Percentiles rank a stretch among this genome's conserved stretches.
Evolutionary conservation across 768 basidiomycete genomes (phyloP).

Genomic region (Glaciozyma martinii): DNA sequence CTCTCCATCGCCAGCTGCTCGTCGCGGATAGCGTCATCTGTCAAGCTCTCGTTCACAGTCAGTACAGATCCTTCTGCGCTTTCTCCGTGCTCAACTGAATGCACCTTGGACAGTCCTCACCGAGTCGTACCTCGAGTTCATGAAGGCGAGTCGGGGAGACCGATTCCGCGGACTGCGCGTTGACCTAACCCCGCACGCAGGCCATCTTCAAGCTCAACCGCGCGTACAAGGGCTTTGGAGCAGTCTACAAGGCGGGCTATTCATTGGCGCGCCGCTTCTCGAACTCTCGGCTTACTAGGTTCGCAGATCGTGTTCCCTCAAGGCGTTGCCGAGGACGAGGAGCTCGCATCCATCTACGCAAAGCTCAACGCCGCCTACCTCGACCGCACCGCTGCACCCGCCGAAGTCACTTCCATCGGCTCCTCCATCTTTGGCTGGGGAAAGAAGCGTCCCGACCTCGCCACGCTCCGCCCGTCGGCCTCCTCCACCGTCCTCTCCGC

Average conservation of each 20-base stretch:
- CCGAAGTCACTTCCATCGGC: neutral
- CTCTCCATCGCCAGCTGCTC: neutral
- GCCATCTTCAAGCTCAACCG: conserved; percentile 29
- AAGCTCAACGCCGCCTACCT: conserved; percentile 27
- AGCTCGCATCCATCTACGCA: conserved; percentile 15
- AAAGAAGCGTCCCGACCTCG: neutral
- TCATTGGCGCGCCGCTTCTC: too few relatives aligned
- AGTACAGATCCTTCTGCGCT: neutral
- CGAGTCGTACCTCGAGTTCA: conserved; percentile 16
- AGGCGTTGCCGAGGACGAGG: conserved; percentile 13
- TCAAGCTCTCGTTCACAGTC: conserved; percentile 13
- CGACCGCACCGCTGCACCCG: neutral
- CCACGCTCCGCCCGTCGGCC: neutral
- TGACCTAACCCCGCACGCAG: neutral
- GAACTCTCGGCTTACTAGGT: neutral
- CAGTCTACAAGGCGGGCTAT: neutral
- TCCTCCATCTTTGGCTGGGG: conserved; percentile 13
- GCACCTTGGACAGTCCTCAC: neutral
- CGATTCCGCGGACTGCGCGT: neutral
- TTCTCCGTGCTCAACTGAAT: neutral
- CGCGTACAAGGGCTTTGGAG: conserved; percentile 12
- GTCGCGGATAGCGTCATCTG: conserved; percentile 1
- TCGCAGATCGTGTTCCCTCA: conserved; percentile 22
- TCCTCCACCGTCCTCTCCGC: conserved; percentile 12
- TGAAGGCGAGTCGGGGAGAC: neutral